phyloP scores from a whole-genome alignment of 2,329 filamentous ascomycete genomes.

The Talaromyces verruculosus region DNA sequence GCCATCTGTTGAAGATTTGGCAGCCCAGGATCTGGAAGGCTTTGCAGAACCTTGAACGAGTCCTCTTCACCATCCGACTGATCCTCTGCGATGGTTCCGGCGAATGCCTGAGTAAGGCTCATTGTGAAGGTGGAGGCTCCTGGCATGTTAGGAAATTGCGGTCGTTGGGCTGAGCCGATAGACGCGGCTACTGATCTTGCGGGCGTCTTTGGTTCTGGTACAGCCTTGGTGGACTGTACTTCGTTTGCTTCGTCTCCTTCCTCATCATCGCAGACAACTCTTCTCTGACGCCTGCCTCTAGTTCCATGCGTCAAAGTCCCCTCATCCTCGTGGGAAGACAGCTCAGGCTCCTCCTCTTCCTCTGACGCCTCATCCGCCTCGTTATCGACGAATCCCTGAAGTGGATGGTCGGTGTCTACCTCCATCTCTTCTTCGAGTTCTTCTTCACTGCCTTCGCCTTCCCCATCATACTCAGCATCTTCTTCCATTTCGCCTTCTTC shows the following conservation, averaged over 20 bases:
- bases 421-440: conserved; percentile 23
- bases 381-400: conserved; percentile 32
- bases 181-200: conserved; percentile 32
- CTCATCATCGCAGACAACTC: conserved; percentile 67
- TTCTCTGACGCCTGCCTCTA: conserved; percentile 51
- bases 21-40: conserved; percentile 54
- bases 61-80: conserved; percentile 48
- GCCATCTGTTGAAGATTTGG: conserved; percentile 56
- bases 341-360: conserved; percentile 27
- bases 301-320: conserved; percentile 45
- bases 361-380: conserved; percentile 46
- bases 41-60: conserved; percentile 52
- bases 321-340: conserved; percentile 42
- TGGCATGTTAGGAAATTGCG: conserved; percentile 67
- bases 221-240: conserved; percentile 15
- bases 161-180: conserved; percentile 41
- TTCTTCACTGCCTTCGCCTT: conserved; percentile 25
- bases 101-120: conserved; percentile 86
- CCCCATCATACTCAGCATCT: conserved; percentile 33
- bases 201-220: conserved; percentile 33
- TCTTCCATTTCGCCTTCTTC: conserved; percentile 42
- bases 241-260: conserved; percentile 49
- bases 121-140: conserved; percentile 51
- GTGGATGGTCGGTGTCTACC: conserved; percentile 28
- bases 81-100: conserved; percentile 76